A percentile compares a stretch with the other conserved stretches of the same genome.
Conservation (phyloP, 192 early-diverging fungal genomes). For the Umbelopsis isabellina region DNA sequence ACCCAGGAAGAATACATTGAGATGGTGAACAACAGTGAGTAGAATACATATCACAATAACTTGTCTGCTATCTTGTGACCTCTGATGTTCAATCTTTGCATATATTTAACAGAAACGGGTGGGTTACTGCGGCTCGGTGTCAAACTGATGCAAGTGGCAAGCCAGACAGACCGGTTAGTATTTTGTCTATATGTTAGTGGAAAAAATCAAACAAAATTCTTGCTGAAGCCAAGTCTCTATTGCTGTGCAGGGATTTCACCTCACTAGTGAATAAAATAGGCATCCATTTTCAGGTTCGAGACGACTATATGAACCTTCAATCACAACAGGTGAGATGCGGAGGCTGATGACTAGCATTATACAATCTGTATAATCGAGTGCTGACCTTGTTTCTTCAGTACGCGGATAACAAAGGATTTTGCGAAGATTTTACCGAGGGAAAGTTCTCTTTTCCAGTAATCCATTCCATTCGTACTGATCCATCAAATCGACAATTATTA, state of each 20-base stretch:
- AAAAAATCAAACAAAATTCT: background rate
- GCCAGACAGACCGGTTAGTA: conserved; percentile 41
- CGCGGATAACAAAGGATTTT: conserved; percentile 94
- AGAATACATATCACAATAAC: background rate
- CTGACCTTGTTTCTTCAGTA: conserved; percentile 58
- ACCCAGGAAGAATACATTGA: conserved; percentile 90
- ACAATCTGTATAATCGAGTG: background rate
- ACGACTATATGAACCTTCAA: conserved; percentile 95
- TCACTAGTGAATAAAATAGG: conserved; percentile 86
- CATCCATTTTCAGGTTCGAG: conserved; percentile 95
- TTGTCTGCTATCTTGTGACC: background rate
- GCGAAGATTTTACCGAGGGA: conserved; percentile 98
- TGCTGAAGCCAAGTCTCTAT: background rate
- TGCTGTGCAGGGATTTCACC: conserved; percentile 68
- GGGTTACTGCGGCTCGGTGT: conserved; percentile 94
- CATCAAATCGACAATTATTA: conserved; percentile 68
- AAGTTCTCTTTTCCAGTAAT: conserved; percentile 98
- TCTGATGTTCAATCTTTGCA: background rate
- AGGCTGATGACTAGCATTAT: background rate
- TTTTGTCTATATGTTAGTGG: background rate
- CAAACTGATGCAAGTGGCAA: conserved; percentile 88
- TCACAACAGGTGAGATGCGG: conserved; percentile 64
- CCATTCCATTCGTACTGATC: conserved; percentile 74
- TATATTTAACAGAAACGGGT: conserved; percentile 77
- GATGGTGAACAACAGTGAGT: conserved; percentile 95